Evolutionary conservation across 371 early-diverging fungal genomes (phyloP), one percentile per base, ranked within the genome.

Genomic region (Lichtheimia hyalospora): DNA sequence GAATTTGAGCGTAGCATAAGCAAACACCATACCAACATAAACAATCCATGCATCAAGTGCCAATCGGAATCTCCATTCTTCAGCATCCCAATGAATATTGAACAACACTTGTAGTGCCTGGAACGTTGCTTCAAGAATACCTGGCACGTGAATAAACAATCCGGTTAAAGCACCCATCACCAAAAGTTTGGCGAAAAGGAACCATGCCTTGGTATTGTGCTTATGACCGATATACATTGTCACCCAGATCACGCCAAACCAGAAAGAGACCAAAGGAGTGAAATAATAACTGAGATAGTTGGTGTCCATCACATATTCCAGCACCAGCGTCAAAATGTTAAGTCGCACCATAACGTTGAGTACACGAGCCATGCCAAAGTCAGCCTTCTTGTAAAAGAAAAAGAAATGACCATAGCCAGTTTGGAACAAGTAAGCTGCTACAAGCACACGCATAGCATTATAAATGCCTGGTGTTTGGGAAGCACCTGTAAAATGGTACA

Each of bases 351-450:
- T 73, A 25, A 89, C 83, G 21, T 74, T 77, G 5, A 85, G 69
- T 5, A 89, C 73, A 24, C 89, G 85, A 3, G 49, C 64, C 48
- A 87, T 70, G 7, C 88, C 79, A 68, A 80, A 90, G 61, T 88
- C 89, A 15, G 67, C 74, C 69, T 89, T 90, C 56, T 77, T 83
- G 76, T 84, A 84, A 54, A 88, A 89, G 64, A 77, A 89, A 49
- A 71, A 75, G 60, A 87, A 88, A 64, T 90, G 89, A 0, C 91
- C 90, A 66, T 85, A 91, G 21, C 91, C 92, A 0, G 91, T 89
- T 81, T 90, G 88, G 69, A 89, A 92, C 40, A 92, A 73, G 57
- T 91, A 91, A 43, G 85, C 82, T 21, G 89, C 90, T 8, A 91
- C 91, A 44, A 91, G 69, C 42, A 86, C 68, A 15, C 90, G 86